Evolutionary conservation across 129 eudicot genomes (phyloP), one percentile per base, ranked within the genome.

Genomic region (Solidago caesia): DNA sequence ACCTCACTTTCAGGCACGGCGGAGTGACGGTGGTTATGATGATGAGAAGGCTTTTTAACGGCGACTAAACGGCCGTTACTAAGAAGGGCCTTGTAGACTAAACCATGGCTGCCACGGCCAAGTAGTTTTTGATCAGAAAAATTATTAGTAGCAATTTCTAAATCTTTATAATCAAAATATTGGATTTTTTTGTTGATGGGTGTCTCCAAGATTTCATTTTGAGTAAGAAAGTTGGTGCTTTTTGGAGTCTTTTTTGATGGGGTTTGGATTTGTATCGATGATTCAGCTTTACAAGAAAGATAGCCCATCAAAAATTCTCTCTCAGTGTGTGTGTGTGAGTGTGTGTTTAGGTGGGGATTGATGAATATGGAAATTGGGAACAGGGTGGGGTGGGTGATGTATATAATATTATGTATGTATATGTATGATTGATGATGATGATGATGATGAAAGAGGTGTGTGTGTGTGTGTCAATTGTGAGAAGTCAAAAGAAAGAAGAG

Each of bases 71-170:
- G 89, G 74, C 98, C 98, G 60, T 82, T 82, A n/a, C 82, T 83
- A 75, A 92, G 92, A 60, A 87, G 80, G 14, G 92, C 98, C 70
- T 89, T 89, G 82, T 92, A 92, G 69, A 92, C 98, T 1, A 89
- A 82, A n/a, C 98, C 98, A 33, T 92, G 98, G 85, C 98, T 92
- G 64, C 98, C 98, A 15, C 91, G 83, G 26, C 98, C 98, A 13
- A 92, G 81, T 5, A 92, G 92, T 72, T 89, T 86, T 27, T 88
- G 84, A 12, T 85, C 86, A 70, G 98, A 92, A 82, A 92, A 92
- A 51, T 82, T 78, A 76, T 84, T 75, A 6, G 98, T 92, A 68
- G 98, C 98, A 33, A 80, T 76, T 77, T 85, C 85, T n/a, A 92
- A 86, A 72, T 92, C 98, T 26, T 72, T 87, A 85, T 89, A 92